These are phyloP conservation scores for Tuber calosporum DNA, from an alignment of 495 filamentous ascomycete species.

Conservation along the genomic window DNA sequence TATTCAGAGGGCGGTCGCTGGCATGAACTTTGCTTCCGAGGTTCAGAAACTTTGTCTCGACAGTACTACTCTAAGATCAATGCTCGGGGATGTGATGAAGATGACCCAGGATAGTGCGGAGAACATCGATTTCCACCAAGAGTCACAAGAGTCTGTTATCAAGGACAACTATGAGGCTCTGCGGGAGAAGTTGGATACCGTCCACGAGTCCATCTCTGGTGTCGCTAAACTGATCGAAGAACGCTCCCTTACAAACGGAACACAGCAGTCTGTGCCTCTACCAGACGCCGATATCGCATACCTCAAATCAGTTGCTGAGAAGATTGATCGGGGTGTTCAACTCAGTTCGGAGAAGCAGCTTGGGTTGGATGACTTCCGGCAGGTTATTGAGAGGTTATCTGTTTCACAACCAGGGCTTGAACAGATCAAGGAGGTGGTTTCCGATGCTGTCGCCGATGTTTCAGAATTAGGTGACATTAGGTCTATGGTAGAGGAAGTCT, in stretches of 20 bases:
- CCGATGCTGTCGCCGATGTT: constrained; percentile 26
- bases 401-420: constrained; percentile 30
- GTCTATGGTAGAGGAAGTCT: constrained; percentile 26
- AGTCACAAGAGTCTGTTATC: constrained; percentile 22
- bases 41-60: constrained; percentile 34
- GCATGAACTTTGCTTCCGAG: constrained; percentile 26
- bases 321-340: constrained; percentile 28
- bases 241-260: constrained; percentile 13
- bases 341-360: constrained; percentile 28
- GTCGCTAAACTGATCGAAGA: constrained; percentile 26
- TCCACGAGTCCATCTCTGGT: constrained; percentile 21
- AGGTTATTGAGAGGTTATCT: constrained; percentile 20
- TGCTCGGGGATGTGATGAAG: constrained; percentile 30
- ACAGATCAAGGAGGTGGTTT: constrained; percentile 27
- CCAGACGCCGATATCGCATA: constrained; percentile 25
- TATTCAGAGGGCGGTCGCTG: constrained; percentile 23
- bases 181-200: constrained; percentile 16
- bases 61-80: constrained; percentile 21
- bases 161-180: constrained; percentile 24
- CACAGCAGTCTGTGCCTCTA: constrained; percentile 30
- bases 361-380: constrained; percentile 29
- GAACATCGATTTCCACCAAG: constrained; percentile 34
- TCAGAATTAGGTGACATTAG: constrained; percentile 19
- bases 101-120: constrained; percentile 26
- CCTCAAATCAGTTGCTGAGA: constrained; percentile 26